Conservation (phyloP, 352 stramenopile genomes). For the Hyaloperonospora arabidopsidis region DNA sequence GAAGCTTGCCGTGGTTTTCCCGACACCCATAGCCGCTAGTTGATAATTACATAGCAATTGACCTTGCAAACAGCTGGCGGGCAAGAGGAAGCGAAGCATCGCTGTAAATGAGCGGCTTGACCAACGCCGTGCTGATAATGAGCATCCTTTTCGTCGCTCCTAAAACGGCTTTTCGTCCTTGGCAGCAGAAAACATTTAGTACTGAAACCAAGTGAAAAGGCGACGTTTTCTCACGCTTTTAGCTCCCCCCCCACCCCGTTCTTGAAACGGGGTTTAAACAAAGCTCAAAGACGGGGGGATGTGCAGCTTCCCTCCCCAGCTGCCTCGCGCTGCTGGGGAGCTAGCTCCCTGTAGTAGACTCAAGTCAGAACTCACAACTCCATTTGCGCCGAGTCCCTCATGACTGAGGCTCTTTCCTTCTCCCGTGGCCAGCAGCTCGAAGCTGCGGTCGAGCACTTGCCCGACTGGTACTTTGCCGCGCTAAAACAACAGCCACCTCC, state of each 20-base stretch:
- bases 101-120: neutral
- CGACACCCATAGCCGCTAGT: no score
- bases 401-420: constrained; percentile 20
- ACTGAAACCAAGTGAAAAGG: constrained; percentile 1
- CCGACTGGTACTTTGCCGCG: constrained; percentile 56
- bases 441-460: constrained; percentile 54
- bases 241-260: neutral
- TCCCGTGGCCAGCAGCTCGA: constrained; percentile 62
- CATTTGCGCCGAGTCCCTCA: constrained; percentile 16
- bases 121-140: neutral
- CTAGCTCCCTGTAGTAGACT: constrained; percentile 12
- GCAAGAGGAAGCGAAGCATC: neutral
- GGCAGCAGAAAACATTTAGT: constrained; percentile 38
- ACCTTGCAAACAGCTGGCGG: no score
- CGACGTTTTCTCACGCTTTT: neutral
- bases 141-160: no score
- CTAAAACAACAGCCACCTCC: constrained; percentile 11
- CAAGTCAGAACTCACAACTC: constrained; percentile 19
- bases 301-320: constrained; percentile 18
- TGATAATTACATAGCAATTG: no score
- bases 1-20: no score
- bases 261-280: constrained; percentile 10
- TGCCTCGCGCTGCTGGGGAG: constrained; percentile 11
- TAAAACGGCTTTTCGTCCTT: neutral
- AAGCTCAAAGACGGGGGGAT: constrained; percentile 22